Base-by-base conservation (phyloP, 768 basidiomycete species). In the Phaffia tasmanica region DNA sequence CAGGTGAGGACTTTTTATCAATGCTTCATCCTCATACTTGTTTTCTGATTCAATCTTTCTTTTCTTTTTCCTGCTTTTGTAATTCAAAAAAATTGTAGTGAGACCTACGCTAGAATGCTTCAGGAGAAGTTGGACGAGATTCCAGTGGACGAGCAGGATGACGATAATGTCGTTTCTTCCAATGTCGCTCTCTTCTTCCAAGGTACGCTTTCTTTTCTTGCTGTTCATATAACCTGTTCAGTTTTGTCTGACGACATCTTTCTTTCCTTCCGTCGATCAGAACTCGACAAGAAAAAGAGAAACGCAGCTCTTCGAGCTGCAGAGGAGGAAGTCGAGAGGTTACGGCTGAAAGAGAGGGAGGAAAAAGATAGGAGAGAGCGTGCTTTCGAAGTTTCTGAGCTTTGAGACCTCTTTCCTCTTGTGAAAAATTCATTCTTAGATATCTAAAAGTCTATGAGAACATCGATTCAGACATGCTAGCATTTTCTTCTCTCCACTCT, bases 1-100 rank as follows among this genome's bases (percentile, higher is more conserved):
- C 4, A 71, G 75, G 55, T 70, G 65, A 53, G 71, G 25, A 50
- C 19, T 29, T 23, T 54, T 4, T 54, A 18, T 16, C 27, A 5
- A 18, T 54, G 4, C 21, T 27, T 18, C n/a, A 18, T 54, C 5
- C 4, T 54, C 21, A n/a, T 35, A 4, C 18, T 2, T 35, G n/a
- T 30, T 35, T 57, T 25, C 42, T 46, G 8, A 14, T 35, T 27
- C 6, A 11, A 25, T 32, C 55, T 32, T 54, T 56, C 23, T 56
- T 32, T 32, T 23, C 55, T 32, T 25, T 27, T 25, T 27, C 55
- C 16, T 27, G 19, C 55, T 46, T 30, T 35, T 29, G 7, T 30
- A 23, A 32, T n/a, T 21, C n/a, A n/a, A n/a, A n/a, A 7, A 11
- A 2, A 23, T 51, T 29, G 16, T 35, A 62, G 61, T 21, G 61